Evolutionary conservation across 2,329 filamentous ascomycete species (phyloP).

Genomic region (Alternaria angustiovoidea): DNA sequence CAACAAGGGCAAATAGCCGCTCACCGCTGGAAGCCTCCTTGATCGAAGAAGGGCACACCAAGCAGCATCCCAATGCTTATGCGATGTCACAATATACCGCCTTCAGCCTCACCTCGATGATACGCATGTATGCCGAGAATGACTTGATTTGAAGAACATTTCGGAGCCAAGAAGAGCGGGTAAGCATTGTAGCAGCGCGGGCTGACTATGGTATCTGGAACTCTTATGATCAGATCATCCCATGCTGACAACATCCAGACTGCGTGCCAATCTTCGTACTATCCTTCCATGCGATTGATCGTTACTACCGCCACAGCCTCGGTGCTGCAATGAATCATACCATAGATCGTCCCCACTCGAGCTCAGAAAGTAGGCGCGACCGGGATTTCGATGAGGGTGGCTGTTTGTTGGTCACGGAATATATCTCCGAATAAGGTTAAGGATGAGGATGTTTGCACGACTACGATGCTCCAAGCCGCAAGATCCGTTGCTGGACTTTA

Average conservation of each 20-base stretch:
- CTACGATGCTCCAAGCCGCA: background rate
- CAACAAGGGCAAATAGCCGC: background rate
- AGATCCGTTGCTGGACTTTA: background rate
- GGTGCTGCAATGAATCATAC: too few species aligned
- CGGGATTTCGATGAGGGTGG: too few species aligned
- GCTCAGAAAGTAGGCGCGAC: background rate
- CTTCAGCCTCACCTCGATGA: background rate
- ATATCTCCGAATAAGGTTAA: background rate
- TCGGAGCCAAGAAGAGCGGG: background rate
- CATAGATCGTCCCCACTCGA: rapidly evolving
- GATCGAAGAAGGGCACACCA: background rate
- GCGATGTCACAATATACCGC: background rate
- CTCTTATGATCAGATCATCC: background rate
- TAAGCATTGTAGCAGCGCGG: background rate
- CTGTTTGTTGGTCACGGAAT: background rate
- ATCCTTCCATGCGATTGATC: rapidly evolving
- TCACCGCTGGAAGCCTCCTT: background rate
- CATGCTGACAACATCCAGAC: too few species aligned
- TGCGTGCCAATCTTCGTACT: background rate
- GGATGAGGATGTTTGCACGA: background rate
- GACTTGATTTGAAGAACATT: rapidly evolving
- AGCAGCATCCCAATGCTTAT: background rate
- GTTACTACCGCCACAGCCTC: too few species aligned
- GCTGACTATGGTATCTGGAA: background rate
- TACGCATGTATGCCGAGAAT: too few species aligned